Evolutionary conservation across 2,329 filamentous ascomycete species (phyloP), one percentile per base, ranked within the genome.

Genomic region (Aspergillus fischeri): DNA sequence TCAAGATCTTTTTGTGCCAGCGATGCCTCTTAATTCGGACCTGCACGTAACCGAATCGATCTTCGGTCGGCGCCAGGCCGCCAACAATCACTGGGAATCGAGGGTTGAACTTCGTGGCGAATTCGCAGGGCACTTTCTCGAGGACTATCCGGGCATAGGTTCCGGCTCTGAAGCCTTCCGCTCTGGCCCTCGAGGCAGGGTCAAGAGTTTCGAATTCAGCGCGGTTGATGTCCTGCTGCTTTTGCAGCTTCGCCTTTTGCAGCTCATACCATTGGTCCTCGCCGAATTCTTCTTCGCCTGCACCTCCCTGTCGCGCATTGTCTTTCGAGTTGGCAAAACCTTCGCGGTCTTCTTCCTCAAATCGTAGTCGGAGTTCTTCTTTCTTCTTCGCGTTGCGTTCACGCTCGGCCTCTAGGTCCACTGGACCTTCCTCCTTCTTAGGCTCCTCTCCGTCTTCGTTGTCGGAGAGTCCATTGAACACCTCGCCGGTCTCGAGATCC

Each of bases 1-100:
- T 99, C 64, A 99, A 82, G 65, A 97, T 97, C 80, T 94, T 96
- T 84, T 97, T 97, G 79, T 99, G 94, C 95, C 95, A 99, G 64
- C 94, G 84, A 74, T 99, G 94, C 54, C 92, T 85, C 83, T 99
- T 99, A 80, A 99, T 96, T 52, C 95, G 87, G 57, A 97, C 88
- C 75, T 99, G 94, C 8, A 97, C 88, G 70, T 90, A 97, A 8
- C 94, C 95, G 72, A 96, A 97, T 52, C 95, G 87, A 73, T 97
- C 92, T 75, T 99, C 94, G 0, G 93, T 97, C 7, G 94, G 84
- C 10, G 91, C 89, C 42, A 99, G 81, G n/a, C 94, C 95, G 52
- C 94, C 94, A 32, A 97, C 83, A 52, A 99, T 85, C 58, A 99
- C 82, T 20, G 94, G 94, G 71, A 87, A 89, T 52, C 86, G 86